Conservation (phyloP, 306 rosid species). For the Begonia masoniana region DNA sequence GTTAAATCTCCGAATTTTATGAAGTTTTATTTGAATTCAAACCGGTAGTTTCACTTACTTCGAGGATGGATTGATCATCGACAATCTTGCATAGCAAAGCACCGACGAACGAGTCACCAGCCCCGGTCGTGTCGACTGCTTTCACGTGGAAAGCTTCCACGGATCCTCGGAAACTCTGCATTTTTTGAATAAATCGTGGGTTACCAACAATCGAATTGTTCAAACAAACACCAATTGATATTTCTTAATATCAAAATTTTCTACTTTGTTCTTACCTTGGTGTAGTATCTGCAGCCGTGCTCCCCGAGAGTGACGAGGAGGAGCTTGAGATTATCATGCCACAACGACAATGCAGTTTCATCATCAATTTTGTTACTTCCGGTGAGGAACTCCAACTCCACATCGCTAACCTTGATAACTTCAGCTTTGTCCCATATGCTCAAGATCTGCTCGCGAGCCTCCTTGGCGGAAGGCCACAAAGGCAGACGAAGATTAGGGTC, state of each 20-base stretch:
- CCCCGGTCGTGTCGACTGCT: constrained; percentile 84
- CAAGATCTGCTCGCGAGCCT: constrained; percentile 71
- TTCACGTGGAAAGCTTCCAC: constrained; percentile 65
- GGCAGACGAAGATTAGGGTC: constrained; percentile 81
- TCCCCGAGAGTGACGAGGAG: constrained; percentile 95
- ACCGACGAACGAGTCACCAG: constrained; percentile 88
- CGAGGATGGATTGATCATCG: constrained; percentile 74
- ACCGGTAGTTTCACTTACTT: constrained; percentile 21
- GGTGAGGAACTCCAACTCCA: constrained; percentile 77
- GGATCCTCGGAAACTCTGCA: constrained; percentile 61
- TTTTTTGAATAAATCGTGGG: neutral
- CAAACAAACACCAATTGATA: too few species aligned
- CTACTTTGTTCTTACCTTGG: constrained; percentile 41
- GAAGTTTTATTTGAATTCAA: neutral
- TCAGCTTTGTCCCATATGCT: constrained; percentile 93
- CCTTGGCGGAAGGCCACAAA: constrained; percentile 62
- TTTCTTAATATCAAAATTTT: too few species aligned
- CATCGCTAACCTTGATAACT: constrained; percentile 77
- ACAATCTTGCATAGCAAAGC: constrained; percentile 67
- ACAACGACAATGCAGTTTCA: constrained; percentile 56
- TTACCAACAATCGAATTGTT: neutral
- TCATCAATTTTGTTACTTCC: constrained; percentile 60
- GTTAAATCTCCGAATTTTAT: too few species aligned
- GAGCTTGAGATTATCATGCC: constrained; percentile 75
- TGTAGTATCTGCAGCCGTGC: constrained; percentile 76